Evolutionary conservation across 768 basidiomycete genomes (phyloP).

Genomic region (Trametes sanguinea): DNA sequence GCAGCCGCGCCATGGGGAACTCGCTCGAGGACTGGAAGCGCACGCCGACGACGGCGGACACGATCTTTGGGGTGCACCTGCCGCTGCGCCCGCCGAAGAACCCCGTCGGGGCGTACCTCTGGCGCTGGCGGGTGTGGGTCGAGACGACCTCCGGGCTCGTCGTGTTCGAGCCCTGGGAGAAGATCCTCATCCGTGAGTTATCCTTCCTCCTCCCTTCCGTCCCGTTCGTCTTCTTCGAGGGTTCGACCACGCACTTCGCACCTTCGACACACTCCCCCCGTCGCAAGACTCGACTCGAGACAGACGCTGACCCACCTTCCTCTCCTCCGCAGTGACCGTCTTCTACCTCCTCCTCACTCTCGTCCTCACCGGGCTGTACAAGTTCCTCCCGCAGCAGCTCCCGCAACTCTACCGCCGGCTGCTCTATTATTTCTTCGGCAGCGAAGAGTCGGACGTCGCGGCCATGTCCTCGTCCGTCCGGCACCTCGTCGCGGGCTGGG

Average conservation of each 20-base stretch:
- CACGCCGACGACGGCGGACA: slow-evolving; percentile 21
- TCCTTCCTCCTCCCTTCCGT: background rate
- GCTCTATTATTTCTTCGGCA: slow-evolving; percentile 62
- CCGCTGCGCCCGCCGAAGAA: slow-evolving; percentile 33
- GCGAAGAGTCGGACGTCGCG: slow-evolving; percentile 33
- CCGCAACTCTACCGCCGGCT: slow-evolving; percentile 50
- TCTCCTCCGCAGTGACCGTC: slow-evolving; percentile 41
- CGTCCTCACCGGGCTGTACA: slow-evolving; percentile 51
- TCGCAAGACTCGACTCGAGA: background rate
- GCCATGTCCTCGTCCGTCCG: slow-evolving; percentile 1
- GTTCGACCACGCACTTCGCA: background rate
- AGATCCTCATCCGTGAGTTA: slow-evolving; percentile 55
- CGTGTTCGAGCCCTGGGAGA: slow-evolving; percentile 72
- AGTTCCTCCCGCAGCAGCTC: slow-evolving; percentile 57
- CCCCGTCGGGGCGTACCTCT: slow-evolving; percentile 36
- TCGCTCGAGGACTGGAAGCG: slow-evolving; percentile 27
- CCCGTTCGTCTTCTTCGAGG: background rate
- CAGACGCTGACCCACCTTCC: background rate
- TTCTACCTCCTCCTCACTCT: slow-evolving; percentile 44
- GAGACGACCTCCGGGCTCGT: slow-evolving; percentile 61
- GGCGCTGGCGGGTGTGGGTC: slow-evolving; percentile 57
- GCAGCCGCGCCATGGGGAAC: slow-evolving; percentile 6
- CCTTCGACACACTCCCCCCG: background rate
- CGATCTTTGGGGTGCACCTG: slow-evolving; percentile 30
- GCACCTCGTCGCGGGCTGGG: slow-evolving; percentile 9